Conservation (phyloP, 1,284 basidiomycete genomes). For the Ganoderma leucocontextum region DNA sequence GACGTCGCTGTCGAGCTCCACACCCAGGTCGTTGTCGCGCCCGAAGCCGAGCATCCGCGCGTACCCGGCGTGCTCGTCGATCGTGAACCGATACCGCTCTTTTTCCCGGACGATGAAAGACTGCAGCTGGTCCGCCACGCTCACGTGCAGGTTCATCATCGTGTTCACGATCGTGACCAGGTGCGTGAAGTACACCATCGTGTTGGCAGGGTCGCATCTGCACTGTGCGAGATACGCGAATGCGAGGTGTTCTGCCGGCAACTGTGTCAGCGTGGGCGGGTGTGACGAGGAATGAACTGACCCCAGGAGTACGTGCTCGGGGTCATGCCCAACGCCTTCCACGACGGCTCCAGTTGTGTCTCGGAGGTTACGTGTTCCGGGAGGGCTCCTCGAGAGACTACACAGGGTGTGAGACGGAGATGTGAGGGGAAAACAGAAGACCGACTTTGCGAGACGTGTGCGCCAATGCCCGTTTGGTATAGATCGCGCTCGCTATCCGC, state of each 20-base stretch:
- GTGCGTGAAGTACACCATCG: conserved; percentile 67
- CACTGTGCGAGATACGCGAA: conserved; percentile 82
- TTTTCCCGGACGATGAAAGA: conserved; percentile 65
- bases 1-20: conserved; percentile 73
- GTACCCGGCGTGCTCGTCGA: not conserved
- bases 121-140: conserved; percentile 56
- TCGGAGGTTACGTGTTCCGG: conserved; percentile 49
- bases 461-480: conserved; percentile 75
- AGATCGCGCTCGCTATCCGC: conserved; percentile 69
- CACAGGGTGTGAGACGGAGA: conserved; percentile 1
- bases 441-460: conserved; percentile 79
- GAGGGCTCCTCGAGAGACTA: conserved; percentile 63
- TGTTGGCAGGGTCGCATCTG: conserved; percentile 75
- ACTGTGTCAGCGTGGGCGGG: conserved; percentile 8
- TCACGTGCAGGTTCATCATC: conserved; percentile 55
- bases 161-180: conserved; percentile 59
- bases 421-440: conserved; percentile 24
- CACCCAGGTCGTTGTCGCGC: conserved; percentile 58
- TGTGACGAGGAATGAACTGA: conserved; percentile 40
- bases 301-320: conserved; percentile 69
- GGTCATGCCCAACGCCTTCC: conserved; percentile 67
- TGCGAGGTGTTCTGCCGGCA: conserved; percentile 63
- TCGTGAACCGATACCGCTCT: conserved; percentile 64
- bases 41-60: conserved; percentile 71
- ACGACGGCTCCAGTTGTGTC: conserved; percentile 49